Evolutionary conservation across 257 asterid genomes (phyloP).

Genomic region (Cordia subcordata): DNA sequence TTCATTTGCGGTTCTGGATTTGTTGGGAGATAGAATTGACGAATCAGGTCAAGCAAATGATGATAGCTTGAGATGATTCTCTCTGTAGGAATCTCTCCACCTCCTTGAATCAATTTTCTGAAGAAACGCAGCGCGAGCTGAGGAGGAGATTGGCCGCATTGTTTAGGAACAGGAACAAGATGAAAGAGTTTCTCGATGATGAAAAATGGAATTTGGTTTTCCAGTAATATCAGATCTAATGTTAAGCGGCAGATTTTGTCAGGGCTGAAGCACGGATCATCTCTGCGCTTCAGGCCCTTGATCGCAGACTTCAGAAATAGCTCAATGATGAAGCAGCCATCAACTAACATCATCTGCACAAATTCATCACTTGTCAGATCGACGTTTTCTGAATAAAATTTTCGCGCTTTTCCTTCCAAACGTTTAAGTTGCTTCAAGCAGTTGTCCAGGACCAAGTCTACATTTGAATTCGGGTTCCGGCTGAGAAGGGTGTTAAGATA

Average conservation of each 20-base stretch:
- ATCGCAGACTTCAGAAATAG: slow-evolving; percentile 33
- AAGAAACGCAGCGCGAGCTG: slow-evolving; percentile 39
- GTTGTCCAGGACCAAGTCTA: slow-evolving; percentile 24
- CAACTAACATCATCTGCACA: slow-evolving; percentile 41
- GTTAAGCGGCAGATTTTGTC: slow-evolving; percentile 17
- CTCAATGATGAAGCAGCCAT: slow-evolving; percentile 51
- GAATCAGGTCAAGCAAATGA: slow-evolving; percentile 41
- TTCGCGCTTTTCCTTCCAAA: slow-evolving; percentile 31
- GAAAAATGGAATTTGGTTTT: slow-evolving; percentile 49
- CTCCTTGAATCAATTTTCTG: slow-evolving; percentile 27
- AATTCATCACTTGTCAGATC: slow-evolving; percentile 28
- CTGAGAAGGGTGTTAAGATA: slow-evolving; percentile 33
- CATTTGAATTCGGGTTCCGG: slow-evolving; percentile 22
- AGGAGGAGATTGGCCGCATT: slow-evolving; percentile 21
- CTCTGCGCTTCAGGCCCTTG: slow-evolving; percentile 39
- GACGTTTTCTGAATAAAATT: slow-evolving; percentile 32
- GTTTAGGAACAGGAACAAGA: slow-evolving; percentile 35
- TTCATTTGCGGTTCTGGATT: slow-evolving; percentile 7
- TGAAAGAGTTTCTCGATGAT: slow-evolving; percentile 36
- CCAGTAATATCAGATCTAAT: slow-evolving; percentile 39
- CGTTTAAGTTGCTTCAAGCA: slow-evolving; percentile 32
- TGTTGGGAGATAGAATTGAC: slow-evolving; percentile 42
- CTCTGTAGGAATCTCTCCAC: background rate
- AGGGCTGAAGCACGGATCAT: slow-evolving; percentile 32
- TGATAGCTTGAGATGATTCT: slow-evolving; percentile 23